phyloP scores from a whole-genome alignment of 2,329 filamentous ascomycete species.

The Tolypocladium tundrense region DNA sequence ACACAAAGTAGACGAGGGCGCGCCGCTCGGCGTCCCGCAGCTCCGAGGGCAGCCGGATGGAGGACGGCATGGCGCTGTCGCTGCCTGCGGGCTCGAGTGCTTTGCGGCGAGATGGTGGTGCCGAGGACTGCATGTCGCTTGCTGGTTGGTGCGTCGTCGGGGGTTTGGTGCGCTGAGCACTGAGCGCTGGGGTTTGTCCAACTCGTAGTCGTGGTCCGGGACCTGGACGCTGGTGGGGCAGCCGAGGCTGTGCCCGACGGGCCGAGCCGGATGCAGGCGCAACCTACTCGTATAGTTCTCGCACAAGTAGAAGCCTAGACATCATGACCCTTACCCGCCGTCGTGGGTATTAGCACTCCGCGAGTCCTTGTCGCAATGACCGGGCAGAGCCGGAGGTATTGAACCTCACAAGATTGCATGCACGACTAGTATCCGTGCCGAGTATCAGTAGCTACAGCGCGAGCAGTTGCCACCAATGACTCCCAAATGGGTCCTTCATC shows the following conservation, averaged over 20 bases:
- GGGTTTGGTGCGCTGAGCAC: background rate
- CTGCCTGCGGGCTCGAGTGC: background rate
- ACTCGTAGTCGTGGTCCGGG: too few species aligned
- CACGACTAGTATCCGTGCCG: background rate
- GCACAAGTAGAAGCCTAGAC: too few species aligned
- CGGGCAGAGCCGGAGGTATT: background rate
- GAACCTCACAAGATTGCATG: background rate
- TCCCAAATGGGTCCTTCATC: background rate
- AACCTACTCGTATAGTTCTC: too few species aligned
- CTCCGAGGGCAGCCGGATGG: conserved; percentile 19
- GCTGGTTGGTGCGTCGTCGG: background rate
- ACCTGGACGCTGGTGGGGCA: background rate
- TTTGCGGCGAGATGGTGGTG: background rate
- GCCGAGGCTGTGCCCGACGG: background rate
- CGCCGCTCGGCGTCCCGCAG: conserved; percentile 11
- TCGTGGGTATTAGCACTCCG: too few species aligned
- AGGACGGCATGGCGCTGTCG: conserved; percentile 9
- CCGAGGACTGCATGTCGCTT: background rate
- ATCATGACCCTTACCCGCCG: too few species aligned
- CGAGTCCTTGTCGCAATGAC: background rate
- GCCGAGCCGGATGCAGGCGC: background rate
- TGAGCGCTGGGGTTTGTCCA: background rate
- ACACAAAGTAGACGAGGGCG: conserved; percentile 59
- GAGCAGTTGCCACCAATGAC: background rate
- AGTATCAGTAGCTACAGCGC: background rate